Conservation (phyloP, 805 yeast genomes). For the Yamadazyma phyllophila region DNA sequence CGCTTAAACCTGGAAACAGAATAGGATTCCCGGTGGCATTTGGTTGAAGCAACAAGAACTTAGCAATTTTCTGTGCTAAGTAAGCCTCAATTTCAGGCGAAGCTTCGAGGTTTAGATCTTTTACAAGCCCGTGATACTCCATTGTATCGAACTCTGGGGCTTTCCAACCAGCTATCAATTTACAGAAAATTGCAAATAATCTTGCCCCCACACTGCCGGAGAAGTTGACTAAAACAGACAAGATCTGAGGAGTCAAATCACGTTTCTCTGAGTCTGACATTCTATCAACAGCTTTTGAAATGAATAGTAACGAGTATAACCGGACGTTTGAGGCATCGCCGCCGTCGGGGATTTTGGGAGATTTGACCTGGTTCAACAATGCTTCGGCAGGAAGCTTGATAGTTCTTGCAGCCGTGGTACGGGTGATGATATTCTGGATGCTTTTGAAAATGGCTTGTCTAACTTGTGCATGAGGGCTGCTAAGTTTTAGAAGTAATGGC, state of each 20-base stretch:
- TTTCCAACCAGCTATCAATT: constrained; percentile 48
- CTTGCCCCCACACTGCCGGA: constrained; percentile 48
- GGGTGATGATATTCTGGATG: constrained; percentile 63
- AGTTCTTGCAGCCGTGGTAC: constrained; percentile 54
- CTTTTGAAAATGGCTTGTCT: constrained; percentile 65
- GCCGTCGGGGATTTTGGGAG: constrained; percentile 43
- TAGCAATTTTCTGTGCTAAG: constrained; percentile 47
- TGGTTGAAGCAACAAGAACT: constrained; percentile 59
- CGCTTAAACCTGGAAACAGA: constrained; percentile 62
- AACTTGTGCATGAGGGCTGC: constrained; percentile 66
- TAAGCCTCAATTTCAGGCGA: constrained; percentile 41
- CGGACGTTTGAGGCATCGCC: constrained; percentile 51
- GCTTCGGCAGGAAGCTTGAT: constrained; percentile 64
- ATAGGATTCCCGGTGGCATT: constrained; percentile 22
- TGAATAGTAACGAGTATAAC: constrained; percentile 61
- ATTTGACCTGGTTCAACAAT: constrained; percentile 60
- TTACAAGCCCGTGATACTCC: constrained; percentile 37
- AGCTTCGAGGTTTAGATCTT: constrained; percentile 34
- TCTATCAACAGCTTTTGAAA: constrained; percentile 67
- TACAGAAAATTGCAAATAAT: constrained; percentile 58
- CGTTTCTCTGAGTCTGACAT: constrained; percentile 35
- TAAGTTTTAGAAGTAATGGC: constrained; percentile 75
- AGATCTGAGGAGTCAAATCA: constrained; percentile 45
- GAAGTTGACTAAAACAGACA: constrained; percentile 44
- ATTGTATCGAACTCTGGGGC: constrained; percentile 47